Base-by-base conservation (phyloP, 192 early-diverging fungal species). In the Thoreauomyces humboldtii region DNA sequence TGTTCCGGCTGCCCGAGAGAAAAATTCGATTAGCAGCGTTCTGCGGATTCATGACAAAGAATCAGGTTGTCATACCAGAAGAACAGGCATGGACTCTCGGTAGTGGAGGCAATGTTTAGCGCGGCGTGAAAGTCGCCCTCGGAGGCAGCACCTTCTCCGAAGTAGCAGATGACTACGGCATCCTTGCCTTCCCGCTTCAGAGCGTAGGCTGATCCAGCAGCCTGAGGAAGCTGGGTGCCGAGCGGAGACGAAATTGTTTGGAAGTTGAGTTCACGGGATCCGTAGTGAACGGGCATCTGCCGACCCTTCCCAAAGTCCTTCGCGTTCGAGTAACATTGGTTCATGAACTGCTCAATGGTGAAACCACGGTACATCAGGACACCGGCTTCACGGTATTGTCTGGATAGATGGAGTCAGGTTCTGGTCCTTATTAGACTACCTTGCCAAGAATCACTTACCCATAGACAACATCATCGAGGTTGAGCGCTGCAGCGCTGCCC, bases 241-340 rank as follows among this genome's bases (percentile, higher is more conserved):
- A 99, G 76, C 25, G 96, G 93, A 9, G 94, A 96, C 17, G 94
- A 96, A 46, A 98, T 98, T 6, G 94, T 95, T 76, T 96, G 94
- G 73, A 98, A 96, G 60, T 93, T 87, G 33, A 87, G 78, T 41
- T 85, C 86, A 61, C 84, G 86, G 32, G 86, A 86, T 5, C 93
- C 93, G 70, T 96, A 99, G 74, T 99, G 96, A 33, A 99, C 87
- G 28, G 96, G 96, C 96, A 99, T 99, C 74, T 99, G 96, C 19
- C 96, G 86, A 38, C 96, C 96, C 73, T 97, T 96, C 34, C 94
- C 93, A 57, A 80, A 69, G 75, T 97, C 96, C 37, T 72, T 61
- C 32, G 83, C 89, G 65, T 97, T 99, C 17, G 89, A 88, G 74
- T 92, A 96, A 72, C 93, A 95, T 80, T 99, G 96, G 79, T 94